Conservation (phyloP, 2,329 filamentous ascomycete species). For the Rhexocercosporidium sp. region DNA sequence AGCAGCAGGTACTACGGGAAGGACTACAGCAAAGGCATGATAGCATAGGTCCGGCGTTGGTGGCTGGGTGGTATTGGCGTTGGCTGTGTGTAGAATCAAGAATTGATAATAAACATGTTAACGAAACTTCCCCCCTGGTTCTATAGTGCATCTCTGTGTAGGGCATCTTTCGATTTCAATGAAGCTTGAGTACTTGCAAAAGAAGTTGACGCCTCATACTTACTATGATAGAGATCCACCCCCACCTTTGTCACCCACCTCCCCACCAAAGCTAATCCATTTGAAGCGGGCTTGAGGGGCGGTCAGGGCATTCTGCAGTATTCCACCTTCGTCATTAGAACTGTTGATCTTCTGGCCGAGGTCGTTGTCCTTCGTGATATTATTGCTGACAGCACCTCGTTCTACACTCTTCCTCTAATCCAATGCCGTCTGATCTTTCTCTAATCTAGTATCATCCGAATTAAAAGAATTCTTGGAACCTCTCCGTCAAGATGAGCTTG, state of each 20-base stretch:
- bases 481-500: constrained; percentile 24
- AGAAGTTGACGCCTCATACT: too few species aligned
- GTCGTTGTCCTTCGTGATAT: background rate
- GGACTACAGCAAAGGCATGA: constrained; percentile 61
- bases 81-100: background rate
- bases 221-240: background rate
- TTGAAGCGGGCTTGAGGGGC: background rate
- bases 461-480: background rate
- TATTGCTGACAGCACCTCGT: background rate
- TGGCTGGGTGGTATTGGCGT: constrained; percentile 1
- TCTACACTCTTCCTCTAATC: background rate
- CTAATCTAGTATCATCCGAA: background rate
- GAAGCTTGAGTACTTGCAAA: too few species aligned
- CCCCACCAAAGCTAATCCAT: background rate
- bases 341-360: background rate
- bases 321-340: background rate
- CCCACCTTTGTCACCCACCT: background rate
- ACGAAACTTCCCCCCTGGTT: background rate
- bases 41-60: background rate
- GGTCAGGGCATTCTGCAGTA: constrained; percentile 1
- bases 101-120: constrained; percentile 3
- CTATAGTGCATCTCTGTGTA: background rate
- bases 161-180: too few species aligned
- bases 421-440: background rate
- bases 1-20: constrained; percentile 22